Conservation (phyloP, 352 stramenopile genomes). For the Pythium brachiatum region DNA sequence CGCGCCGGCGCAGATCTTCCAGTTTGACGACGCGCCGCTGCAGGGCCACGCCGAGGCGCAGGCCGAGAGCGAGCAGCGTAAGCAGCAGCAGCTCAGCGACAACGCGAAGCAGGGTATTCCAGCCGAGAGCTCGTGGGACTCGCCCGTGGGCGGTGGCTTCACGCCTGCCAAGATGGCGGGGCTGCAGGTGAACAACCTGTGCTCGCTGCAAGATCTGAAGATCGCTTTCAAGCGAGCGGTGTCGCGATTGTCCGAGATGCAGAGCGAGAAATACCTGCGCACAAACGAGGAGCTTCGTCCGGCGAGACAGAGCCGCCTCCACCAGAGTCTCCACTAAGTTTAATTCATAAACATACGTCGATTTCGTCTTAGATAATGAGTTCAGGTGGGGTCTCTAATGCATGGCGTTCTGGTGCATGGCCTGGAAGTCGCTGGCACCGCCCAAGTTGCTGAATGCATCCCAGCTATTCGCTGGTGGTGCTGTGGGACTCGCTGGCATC, state of each 20-base stretch:
- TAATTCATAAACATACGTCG: not conserved
- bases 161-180: conserved; percentile 58
- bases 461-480: conserved; percentile 15
- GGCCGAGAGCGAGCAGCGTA: conserved; percentile 34
- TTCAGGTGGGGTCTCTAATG: too few relatives aligned
- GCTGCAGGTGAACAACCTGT: conserved; percentile 59
- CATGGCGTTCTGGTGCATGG: conserved; percentile 22
- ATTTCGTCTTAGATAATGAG: not conserved
- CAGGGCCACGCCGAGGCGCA: conserved; percentile 24
- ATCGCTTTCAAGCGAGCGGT: conserved; percentile 77
- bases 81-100: conserved; percentile 43
- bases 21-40: conserved; percentile 52
- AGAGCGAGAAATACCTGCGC: conserved; percentile 64
- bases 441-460: conserved; percentile 19
- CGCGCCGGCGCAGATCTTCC: conserved; percentile 51
- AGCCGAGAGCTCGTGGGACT: conserved; percentile 65
- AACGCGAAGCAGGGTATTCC: conserved; percentile 47
- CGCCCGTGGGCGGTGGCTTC: conserved; percentile 48
- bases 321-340: conserved; percentile 16
- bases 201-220: conserved; percentile 66
- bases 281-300: conserved; percentile 39
- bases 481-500: conserved; percentile 12
- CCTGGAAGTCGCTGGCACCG: conserved; percentile 15
- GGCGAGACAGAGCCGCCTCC: conserved; percentile 26
- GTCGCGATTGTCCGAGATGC: conserved; percentile 87